These are phyloP conservation scores for Neobulgaria alba DNA, from an alignment of 2,329 filamentous ascomycete species.

Conservation along the genomic window DNA sequence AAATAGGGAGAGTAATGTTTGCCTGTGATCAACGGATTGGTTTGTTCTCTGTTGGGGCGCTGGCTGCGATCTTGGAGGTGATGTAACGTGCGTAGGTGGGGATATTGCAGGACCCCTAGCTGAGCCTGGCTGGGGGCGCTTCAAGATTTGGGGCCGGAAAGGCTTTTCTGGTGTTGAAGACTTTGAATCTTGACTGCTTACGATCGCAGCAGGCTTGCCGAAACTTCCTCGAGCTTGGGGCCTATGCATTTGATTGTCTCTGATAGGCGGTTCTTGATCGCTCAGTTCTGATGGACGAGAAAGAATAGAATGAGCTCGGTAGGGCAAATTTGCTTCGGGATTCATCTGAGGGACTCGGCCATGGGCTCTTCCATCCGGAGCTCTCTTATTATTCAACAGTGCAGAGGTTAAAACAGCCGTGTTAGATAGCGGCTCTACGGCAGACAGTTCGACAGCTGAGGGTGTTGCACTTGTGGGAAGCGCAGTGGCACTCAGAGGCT, in stretches of 20 bases:
- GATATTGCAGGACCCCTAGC: slow-evolving; percentile 15
- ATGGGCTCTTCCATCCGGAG: slow-evolving; percentile 10
- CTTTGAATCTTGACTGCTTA: slow-evolving; percentile 5
- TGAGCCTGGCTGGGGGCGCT: slow-evolving; percentile 36
- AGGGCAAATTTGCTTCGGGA: slow-evolving; percentile 23
- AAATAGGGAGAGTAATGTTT: slow-evolving; percentile 31
- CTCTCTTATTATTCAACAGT: slow-evolving; percentile 17
- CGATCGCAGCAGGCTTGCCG: slow-evolving; percentile 1
- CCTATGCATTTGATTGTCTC: slow-evolving; percentile 4
- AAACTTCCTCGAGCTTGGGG: background rate
- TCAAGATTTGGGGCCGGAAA: slow-evolving; percentile 46
- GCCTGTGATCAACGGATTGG: slow-evolving; percentile 37
- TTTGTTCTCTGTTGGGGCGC: slow-evolving; percentile 30
- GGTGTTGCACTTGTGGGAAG: slow-evolving; percentile 20
- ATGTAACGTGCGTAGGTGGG: background rate
- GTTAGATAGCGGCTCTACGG: slow-evolving; percentile 22
- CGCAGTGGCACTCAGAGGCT: slow-evolving; percentile 13
- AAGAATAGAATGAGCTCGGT: slow-evolving; percentile 22
- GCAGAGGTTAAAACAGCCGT: slow-evolving; percentile 14
- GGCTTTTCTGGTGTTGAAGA: slow-evolving; percentile 29
- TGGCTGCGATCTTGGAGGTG: background rate
- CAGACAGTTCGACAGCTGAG: slow-evolving; percentile 27
- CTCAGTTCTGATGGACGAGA: slow-evolving; percentile 17
- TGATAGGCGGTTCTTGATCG: slow-evolving; percentile 8
- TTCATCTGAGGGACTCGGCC: slow-evolving; percentile 16